phyloP scores from a whole-genome alignment of 768 basidiomycete species.

The Stropharia rugosoannulata region DNA sequence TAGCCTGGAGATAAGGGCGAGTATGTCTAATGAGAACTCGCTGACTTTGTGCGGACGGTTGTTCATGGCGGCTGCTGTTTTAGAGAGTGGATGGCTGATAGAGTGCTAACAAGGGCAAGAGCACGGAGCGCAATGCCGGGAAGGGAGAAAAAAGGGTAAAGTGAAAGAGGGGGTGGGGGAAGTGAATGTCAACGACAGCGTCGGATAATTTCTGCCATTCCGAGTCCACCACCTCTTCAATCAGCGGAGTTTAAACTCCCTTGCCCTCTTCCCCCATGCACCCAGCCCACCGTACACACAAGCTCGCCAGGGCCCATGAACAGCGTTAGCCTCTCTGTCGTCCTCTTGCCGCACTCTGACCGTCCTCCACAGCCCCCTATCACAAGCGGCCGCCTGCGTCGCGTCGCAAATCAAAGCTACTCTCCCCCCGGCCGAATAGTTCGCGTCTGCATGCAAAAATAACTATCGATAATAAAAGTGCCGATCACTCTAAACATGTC shows the following conservation, averaged over 20 bases:
- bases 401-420: conserved; percentile 8
- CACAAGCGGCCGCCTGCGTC: conserved; percentile 7
- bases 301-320: conserved; percentile 4
- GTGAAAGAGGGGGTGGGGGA: conserved; percentile 11
- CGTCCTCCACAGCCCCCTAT: conserved; percentile 11
- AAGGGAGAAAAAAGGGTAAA: conserved; percentile 19
- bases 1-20: conserved; percentile 5
- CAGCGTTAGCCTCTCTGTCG: conserved; percentile 8
- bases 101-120: conserved; percentile 14
- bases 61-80: conserved; percentile 50
- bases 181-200: conserved; percentile 15
- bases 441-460: conserved; percentile 2
- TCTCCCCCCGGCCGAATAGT: conserved; percentile 2
- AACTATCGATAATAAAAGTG: conserved; percentile 5
- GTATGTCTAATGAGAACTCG: conserved; percentile 9
- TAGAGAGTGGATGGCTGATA: conserved; percentile 13
- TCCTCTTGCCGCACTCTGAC: neutral
- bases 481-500: conserved; percentile 2
- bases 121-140: conserved; percentile 16
- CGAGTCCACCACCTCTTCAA: conserved; percentile 10
- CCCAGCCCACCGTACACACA: conserved; percentile 8
- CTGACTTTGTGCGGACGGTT: conserved; percentile 70
- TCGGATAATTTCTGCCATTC: conserved; percentile 14
- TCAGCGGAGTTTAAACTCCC: conserved; percentile 44
- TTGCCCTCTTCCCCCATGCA: conserved; percentile 20